Conservation (phyloP, 2,329 filamentous ascomycete genomes). For the Phyllosticta citrichinensis region DNA sequence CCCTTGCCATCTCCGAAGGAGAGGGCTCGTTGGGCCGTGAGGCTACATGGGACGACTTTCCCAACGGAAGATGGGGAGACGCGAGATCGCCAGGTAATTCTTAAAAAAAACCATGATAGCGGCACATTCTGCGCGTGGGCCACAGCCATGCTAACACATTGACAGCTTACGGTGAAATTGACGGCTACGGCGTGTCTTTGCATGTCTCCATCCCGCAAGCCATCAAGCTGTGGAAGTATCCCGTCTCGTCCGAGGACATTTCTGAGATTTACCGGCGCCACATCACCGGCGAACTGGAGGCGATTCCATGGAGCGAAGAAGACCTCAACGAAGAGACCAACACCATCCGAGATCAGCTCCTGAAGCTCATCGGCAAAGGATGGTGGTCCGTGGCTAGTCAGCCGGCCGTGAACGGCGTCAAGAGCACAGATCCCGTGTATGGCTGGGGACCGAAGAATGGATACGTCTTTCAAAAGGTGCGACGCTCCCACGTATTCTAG, state of each 20-base stretch:
- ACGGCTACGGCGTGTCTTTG: conserved; percentile 94
- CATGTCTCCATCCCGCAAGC: conserved; percentile 84
- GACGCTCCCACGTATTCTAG: not conserved
- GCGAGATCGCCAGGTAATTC: conserved; percentile 58
- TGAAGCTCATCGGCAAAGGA: conserved; percentile 67
- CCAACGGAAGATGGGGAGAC: conserved; percentile 92
- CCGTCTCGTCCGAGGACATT: conserved; percentile 60
- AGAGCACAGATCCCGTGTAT: conserved; percentile 66
- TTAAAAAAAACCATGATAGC: not conserved
- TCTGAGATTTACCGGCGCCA: conserved; percentile 71
- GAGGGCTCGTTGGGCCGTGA: conserved; percentile 82
- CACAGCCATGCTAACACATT: not conserved
- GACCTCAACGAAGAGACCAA: conserved; percentile 74
- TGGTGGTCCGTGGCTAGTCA: conserved; percentile 98
- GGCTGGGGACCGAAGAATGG: conserved; percentile 90
- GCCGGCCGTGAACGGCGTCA: conserved; percentile 79
- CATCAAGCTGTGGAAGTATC: conserved; percentile 74
- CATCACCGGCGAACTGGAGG: conserved; percentile 65
- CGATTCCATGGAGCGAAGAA: conserved; percentile 91
- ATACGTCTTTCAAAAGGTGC: conserved; percentile 87
- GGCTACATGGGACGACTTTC: conserved; percentile 97
- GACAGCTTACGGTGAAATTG: conserved; percentile 81
- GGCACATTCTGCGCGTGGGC: not conserved
- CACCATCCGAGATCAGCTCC: conserved; percentile 65
- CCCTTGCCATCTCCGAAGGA: conserved; percentile 87